Conservation (phyloP, 805 yeast genomes). For the Kuraishia hungarica region DNA sequence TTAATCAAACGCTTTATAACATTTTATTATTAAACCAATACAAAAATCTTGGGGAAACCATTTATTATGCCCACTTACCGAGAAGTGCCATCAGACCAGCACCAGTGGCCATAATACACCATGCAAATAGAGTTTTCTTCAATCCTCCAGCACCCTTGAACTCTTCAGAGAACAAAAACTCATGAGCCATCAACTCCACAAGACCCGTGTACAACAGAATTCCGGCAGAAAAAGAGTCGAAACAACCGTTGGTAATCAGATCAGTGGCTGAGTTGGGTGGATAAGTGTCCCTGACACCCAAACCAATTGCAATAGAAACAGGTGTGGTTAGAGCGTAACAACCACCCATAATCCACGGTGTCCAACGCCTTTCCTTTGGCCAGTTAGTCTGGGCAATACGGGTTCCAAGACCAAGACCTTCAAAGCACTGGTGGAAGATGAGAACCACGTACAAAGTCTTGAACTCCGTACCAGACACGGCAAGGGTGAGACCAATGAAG, state of each 20-base stretch:
- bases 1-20: no score
- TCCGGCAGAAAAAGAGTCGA: conserved; percentile 74
- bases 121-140: conserved; percentile 42
- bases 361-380: conserved; percentile 31
- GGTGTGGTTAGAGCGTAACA: conserved; percentile 59
- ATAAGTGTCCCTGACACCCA: conserved; percentile 61
- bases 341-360: conserved; percentile 52
- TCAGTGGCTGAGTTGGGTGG: conserved; percentile 51
- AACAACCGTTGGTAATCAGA: conserved; percentile 59
- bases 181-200: conserved; percentile 76
- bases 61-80: conserved; percentile 67
- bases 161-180: conserved; percentile 53
- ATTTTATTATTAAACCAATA: background rate
- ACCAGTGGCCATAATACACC: conserved; percentile 47
- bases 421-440: conserved; percentile 74
- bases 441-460: conserved; percentile 60
- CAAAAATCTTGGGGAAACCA: background rate
- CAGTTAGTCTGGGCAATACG: conserved; percentile 52
- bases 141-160: conserved; percentile 54
- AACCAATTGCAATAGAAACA: conserved; percentile 67
- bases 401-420: conserved; percentile 80
- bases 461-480: conserved; percentile 74
- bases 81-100: conserved; percentile 73
- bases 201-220: conserved; percentile 69
- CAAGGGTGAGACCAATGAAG: conserved; percentile 69